Conservation (phyloP, 148 eudicot genomes). For the Rhododendron vialii region DNA sequence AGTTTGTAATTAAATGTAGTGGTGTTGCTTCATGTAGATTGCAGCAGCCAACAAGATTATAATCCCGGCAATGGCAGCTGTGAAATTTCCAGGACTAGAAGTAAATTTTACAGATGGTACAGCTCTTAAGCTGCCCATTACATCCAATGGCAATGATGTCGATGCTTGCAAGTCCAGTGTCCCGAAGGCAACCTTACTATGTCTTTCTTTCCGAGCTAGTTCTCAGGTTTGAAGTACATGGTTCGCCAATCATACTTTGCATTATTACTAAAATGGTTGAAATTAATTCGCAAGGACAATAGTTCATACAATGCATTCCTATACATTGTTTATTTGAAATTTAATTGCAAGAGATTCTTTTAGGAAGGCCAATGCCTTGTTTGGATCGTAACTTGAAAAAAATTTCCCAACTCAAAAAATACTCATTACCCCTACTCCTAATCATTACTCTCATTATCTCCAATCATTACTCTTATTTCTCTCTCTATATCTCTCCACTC, state of each 20-base stretch:
- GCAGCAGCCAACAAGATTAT: slow-evolving; percentile 70
- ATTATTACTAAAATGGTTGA: not conserved
- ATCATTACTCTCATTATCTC: too few species aligned
- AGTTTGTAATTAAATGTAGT: slow-evolving; percentile 7
- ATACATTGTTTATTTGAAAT: not conserved
- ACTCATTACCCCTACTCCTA: too few species aligned
- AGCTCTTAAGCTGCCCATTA: slow-evolving; percentile 57
- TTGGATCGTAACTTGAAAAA: too few species aligned
- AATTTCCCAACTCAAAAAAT: too few species aligned
- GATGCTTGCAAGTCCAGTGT: slow-evolving; percentile 25
- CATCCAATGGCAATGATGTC: slow-evolving; percentile 31
- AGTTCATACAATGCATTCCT: not conserved
- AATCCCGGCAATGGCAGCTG: slow-evolving; percentile 67
- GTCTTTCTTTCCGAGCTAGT: slow-evolving; percentile 81
- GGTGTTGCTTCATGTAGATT: slow-evolving; percentile 44
- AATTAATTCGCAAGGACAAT: not conserved
- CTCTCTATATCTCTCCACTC: too few species aligned
- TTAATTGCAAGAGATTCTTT: not conserved
- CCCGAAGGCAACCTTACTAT: slow-evolving; percentile 70
- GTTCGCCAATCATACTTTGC: not conserved
- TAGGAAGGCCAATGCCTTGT: not conserved
- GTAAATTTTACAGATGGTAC: slow-evolving; percentile 61
- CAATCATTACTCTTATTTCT: too few species aligned
- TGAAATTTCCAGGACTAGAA: slow-evolving; percentile 76
- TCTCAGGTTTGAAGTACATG: slow-evolving; percentile 57